Evolutionary conservation across 441 rosid species (phyloP), one percentile per base, ranked within the genome.

Genomic region (Pelargonium myrrhifolium): DNA sequence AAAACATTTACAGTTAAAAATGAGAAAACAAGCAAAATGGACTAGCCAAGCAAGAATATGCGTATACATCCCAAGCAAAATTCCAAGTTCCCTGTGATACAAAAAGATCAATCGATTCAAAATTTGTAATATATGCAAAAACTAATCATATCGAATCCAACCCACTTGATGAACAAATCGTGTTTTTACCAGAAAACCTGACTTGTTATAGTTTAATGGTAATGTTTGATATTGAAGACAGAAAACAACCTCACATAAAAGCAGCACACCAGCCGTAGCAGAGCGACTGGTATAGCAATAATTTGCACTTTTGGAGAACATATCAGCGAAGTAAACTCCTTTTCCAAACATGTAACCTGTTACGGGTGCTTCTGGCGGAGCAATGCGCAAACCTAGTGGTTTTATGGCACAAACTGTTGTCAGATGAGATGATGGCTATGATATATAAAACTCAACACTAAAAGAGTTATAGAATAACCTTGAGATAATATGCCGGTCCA

Each of bases 251-350:
- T 93, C 97, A 55, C 97, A 90, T 70, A 93, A 81, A 65, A 93
- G 92, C 64, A 93, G 84, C 62, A 87, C 98, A 1, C 96, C 97
- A 64, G 86, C 76, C 40, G 79, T 74, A 66, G 80, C 67, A 56
- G 84, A 20, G 20, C 35, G 58, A 72, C 64, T 81, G 61, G 93
- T 79, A 76, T 76, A 89, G 78, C 96, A 93, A 73, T 89, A 93
- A 71, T 90, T 87, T 0, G 96, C 96, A 69, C 98, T 93, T 80
- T 90, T 93, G 71, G 97, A 89, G 90, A 93, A 93, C 96, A 93
- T 89, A 74, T 93, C 98, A 15, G 96, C 95, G 69, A 93, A 93
- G 82, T 93, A 93, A 77, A 93, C 95, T 39, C 96, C 98, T 81
- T 93, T 93, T 10, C 98, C 98, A 69, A 90, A 93, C 96, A 86